Conservation (phyloP, 169 alveolate genomes). For the Eimeria mitis region DNA sequence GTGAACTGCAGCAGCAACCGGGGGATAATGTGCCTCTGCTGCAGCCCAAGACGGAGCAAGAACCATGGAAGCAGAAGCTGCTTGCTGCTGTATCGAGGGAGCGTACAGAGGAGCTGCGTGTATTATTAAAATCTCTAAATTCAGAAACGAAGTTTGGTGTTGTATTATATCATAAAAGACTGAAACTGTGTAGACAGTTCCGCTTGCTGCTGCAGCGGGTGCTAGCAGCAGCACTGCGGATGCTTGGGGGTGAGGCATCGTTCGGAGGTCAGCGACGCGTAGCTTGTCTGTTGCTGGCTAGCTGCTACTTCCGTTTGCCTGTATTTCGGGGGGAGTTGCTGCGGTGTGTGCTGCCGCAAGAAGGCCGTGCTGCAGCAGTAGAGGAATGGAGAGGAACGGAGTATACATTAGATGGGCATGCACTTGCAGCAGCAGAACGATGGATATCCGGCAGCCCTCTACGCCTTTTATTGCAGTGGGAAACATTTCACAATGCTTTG, state of each 20-base stretch:
- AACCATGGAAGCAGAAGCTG: slow-evolving; percentile 14
- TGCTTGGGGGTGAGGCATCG: slow-evolving; percentile 76
- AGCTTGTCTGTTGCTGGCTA: slow-evolving; percentile 56
- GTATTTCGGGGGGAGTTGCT: slow-evolving; percentile 75
- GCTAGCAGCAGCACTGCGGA: slow-evolving; percentile 54
- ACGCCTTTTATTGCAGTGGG: slow-evolving; percentile 76
- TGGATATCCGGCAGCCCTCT: slow-evolving; percentile 28
- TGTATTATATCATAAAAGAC: slow-evolving; percentile 74
- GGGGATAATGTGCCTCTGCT: background rate
- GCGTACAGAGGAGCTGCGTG: background rate
- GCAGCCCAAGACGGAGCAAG: background rate
- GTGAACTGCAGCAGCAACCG: background rate
- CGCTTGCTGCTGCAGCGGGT: slow-evolving; percentile 76
- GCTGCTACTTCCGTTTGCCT: slow-evolving; percentile 81
- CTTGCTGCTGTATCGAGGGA: slow-evolving; percentile 41
- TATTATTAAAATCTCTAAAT: background rate
- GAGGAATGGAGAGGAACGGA: slow-evolving; percentile 84
- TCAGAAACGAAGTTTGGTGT: background rate
- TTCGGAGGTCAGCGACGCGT: slow-evolving; percentile 82
- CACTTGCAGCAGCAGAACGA: slow-evolving; percentile 27
- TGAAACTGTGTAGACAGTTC: slow-evolving; percentile 82
- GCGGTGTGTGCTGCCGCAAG: slow-evolving; percentile 46
- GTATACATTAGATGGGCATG: slow-evolving; percentile 43
- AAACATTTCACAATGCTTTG: slow-evolving; percentile 28
- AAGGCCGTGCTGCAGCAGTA: slow-evolving; percentile 20